phyloP scores from a whole-genome alignment of 305 asterid genomes.

The Striga hermonthica region DNA sequence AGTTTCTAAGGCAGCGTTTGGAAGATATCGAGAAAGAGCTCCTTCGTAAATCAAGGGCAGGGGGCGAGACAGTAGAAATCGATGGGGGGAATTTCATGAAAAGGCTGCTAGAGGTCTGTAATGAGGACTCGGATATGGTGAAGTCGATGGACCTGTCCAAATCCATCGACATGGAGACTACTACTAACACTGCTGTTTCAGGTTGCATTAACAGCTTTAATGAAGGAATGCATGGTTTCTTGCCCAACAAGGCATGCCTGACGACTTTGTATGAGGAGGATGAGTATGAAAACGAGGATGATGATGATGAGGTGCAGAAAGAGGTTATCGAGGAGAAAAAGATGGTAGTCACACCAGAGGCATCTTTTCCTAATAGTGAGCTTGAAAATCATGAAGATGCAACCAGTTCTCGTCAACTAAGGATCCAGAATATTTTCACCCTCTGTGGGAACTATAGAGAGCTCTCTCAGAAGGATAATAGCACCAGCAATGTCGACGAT shows the following conservation, averaged over 20 bases:
- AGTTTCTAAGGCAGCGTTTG: conserved; percentile 65
- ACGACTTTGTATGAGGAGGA: conserved; percentile 90
- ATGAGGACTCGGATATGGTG: conserved; percentile 85
- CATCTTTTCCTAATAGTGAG: conserved; percentile 9
- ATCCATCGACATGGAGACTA: conserved; percentile 65
- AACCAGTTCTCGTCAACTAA: conserved; percentile 40
- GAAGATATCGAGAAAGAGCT: conserved; percentile 73
- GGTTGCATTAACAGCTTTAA: conserved; percentile 34
- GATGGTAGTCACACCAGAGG: conserved; percentile 40
- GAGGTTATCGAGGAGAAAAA: conserved; percentile 81
- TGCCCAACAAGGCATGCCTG: conserved; percentile 44
- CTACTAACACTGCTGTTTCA: conserved; percentile 37
- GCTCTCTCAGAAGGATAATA: conserved; percentile 23
- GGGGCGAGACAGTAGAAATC: conserved; percentile 40
- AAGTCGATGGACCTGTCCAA: conserved; percentile 89
- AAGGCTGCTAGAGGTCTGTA: conserved; percentile 51
- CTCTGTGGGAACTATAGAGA: conserved; percentile 66
- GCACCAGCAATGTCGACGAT: background rate
- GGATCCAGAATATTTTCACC: conserved; percentile 65
- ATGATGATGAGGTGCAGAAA: conserved; percentile 62
- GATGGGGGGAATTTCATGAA: conserved; percentile 62
- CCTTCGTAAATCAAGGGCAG: conserved; percentile 44
- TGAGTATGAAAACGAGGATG: conserved; percentile 56
- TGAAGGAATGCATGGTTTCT: conserved; percentile 37
- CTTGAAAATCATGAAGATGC: conserved; percentile 23